Percentiles rank a stretch among this genome's conserved stretches.
Conservation (phyloP, 2,329 filamentous ascomycete genomes). For the Exophiala aquamarina region DNA sequence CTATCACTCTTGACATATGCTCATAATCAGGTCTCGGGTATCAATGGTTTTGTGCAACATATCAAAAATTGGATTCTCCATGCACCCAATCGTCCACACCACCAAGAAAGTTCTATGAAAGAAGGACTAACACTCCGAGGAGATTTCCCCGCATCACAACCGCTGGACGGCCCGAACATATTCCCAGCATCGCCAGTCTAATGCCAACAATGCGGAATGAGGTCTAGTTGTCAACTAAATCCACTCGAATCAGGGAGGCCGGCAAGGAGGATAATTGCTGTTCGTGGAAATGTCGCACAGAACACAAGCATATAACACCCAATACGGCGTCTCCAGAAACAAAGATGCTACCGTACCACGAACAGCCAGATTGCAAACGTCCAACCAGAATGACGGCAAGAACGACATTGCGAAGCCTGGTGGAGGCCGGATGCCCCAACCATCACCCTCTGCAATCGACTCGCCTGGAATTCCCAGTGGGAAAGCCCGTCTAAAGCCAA, state of each 20-base stretch:
- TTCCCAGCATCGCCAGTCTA: not conserved
- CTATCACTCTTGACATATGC: not conserved
- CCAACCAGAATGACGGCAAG: constrained; percentile 9
- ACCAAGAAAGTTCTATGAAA: no score
- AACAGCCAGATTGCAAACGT: constrained; percentile 7
- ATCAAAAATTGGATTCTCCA: not conserved
- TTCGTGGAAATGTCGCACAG: constrained; percentile 21
- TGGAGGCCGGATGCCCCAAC: constrained; percentile 5
- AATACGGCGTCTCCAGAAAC: constrained; percentile 17
- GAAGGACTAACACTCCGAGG: not conserved
- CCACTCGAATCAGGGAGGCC: constrained; percentile 9
- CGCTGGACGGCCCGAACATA: not conserved
- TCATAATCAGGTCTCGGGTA: constrained; percentile 14
- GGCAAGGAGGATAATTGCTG: constrained; percentile 6
- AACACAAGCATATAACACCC: constrained; percentile 19
- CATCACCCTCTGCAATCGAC: constrained; percentile 6
- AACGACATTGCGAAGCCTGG: constrained; percentile 1
- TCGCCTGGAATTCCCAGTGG: constrained; percentile 1
- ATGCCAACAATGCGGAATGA: constrained; percentile 17
- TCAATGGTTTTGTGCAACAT: constrained; percentile 17
- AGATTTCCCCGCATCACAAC: not conserved
- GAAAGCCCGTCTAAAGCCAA: constrained; percentile 11
- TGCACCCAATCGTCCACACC: no score
- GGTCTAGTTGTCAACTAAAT: constrained; percentile 2
- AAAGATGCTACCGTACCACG: constrained; percentile 24